Base-by-base conservation (phyloP, 495 filamentous ascomycete species). In the Pyrenula massariospora region DNA sequence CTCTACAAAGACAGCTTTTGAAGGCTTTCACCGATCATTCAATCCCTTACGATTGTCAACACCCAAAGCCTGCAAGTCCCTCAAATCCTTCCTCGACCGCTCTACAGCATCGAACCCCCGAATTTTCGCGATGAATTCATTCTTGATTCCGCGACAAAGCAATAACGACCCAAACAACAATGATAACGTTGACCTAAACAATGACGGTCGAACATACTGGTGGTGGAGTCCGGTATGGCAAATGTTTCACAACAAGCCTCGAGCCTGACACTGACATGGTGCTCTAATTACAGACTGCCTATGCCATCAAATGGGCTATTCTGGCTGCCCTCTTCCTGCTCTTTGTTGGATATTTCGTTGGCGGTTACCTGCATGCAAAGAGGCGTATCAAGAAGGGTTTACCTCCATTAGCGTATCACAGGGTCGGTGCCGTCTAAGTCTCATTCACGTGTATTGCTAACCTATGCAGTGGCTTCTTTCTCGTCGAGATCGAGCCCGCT, bases 261-360 rank as follows among this genome's bases (percentile, higher is more conserved):
- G 31, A 42, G 31, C 31, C 5, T 42, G 15, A 42, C 31, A 42
- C 31, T 42, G 31, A 42, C 31, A n/a, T 42, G 31, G 5, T 42
- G 31, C 5, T 42, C 31, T 15, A n/a, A 8, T 42, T 42, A 42
- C 57, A 86, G 83, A 75, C 71, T 23, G 85, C 78, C 48, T 63
- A 75, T 52, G 81, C 82, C 55, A 67, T 87, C 60, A 88, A 87
- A 68, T 91, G 84, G 78, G 75, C 75, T 24, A 66, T 90, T 49
- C 79, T 89, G 64, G 76, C 69, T 52, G 54, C 77, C 52, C 66
- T 81, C 22, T 49, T 77, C 25, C 36, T 84, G 47, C 63, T 84
- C 56, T 59, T 77, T 59, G 63, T 81, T 24, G 73, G 79, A 57
- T 71, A 83, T 61, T 62, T 87, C 25, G 64, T 82, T 31, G 82